phyloP scores from a whole-genome alignment of 106 monocot species.

The Acorus calamus region DNA sequence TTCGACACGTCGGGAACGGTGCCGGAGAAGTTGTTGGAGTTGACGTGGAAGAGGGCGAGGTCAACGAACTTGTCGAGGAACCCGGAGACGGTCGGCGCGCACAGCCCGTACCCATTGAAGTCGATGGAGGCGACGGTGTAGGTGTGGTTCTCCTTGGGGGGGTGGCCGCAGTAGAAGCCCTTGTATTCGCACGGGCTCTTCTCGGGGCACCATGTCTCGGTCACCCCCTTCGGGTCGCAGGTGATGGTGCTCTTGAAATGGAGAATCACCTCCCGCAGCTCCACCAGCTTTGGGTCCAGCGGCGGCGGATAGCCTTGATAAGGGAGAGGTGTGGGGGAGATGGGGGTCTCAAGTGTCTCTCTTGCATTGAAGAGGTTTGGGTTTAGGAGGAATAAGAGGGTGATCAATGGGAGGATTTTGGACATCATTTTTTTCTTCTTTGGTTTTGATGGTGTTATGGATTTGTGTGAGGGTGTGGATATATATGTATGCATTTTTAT shows the following conservation, averaged over 20 bases:
- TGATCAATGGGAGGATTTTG: too few species aligned
- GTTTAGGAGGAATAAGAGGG: too few species aligned
- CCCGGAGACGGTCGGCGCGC: constrained; percentile 12
- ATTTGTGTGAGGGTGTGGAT: too few species aligned
- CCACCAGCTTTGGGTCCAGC: background rate
- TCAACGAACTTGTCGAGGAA: constrained; percentile 15
- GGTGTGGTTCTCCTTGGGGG: background rate
- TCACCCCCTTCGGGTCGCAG: constrained; percentile 9
- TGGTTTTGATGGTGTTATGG: too few species aligned
- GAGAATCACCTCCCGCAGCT: constrained; percentile 14
- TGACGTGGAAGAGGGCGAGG: constrained; percentile 25
- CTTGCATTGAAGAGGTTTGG: too few species aligned
- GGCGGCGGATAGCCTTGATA: background rate
- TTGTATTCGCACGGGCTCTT: constrained; percentile 2
- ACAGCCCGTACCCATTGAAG: constrained; percentile 18
- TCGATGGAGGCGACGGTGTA: constrained; percentile 14
- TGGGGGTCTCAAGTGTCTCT: too few species aligned
- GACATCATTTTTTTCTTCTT: too few species aligned
- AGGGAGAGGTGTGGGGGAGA: too few species aligned
- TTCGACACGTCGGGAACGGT: constrained; percentile 12
- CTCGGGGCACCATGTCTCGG: constrained; percentile 5
- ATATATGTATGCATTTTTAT: too few species aligned
- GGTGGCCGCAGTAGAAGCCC: constrained; percentile 10
- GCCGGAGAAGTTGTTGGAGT: constrained; percentile 28
- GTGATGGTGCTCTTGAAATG: constrained; percentile 16